phyloP scores from a whole-genome alignment of 495 filamentous ascomycete genomes.

The Apiosordaria backusii region DNA sequence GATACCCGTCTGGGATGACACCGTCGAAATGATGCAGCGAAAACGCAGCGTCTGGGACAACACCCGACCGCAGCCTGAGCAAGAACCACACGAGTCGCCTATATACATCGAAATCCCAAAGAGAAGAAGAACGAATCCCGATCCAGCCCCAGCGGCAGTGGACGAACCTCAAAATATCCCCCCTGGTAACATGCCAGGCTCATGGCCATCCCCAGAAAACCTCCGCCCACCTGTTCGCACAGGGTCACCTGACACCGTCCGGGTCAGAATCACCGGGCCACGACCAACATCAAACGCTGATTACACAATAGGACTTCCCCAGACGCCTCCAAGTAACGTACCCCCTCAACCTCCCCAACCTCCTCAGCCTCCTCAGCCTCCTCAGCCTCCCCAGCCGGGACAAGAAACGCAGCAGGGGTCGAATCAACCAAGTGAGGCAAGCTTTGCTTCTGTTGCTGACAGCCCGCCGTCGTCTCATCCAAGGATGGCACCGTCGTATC shows the following conservation, averaged over 20 bases:
- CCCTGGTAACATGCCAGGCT: no score
- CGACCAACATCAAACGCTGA: neutral
- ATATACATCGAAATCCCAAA: neutral
- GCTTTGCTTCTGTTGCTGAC: no score
- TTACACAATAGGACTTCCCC: neutral
- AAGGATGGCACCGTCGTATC: no score
- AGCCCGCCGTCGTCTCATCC: no score
- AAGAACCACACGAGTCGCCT: neutral
- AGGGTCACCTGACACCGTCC: neutral
- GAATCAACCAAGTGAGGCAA: no score
- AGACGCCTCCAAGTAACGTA: neutral
- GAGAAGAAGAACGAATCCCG: neutral
- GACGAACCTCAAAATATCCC: neutral
- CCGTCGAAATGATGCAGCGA: neutral
- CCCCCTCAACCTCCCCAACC: neutral
- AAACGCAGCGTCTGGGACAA: neutral
- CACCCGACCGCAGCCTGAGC: neutral
- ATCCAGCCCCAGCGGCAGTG: neutral
- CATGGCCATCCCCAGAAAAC: no score
- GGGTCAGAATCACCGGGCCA: neutral
- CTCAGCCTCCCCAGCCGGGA: neutral
- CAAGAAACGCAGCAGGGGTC: neutral
- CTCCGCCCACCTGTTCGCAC: no score
- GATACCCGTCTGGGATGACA: neutral
- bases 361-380: no score